phyloP scores from a whole-genome alignment of 306 rosid genomes.

The Luffa aegyptiaca region DNA sequence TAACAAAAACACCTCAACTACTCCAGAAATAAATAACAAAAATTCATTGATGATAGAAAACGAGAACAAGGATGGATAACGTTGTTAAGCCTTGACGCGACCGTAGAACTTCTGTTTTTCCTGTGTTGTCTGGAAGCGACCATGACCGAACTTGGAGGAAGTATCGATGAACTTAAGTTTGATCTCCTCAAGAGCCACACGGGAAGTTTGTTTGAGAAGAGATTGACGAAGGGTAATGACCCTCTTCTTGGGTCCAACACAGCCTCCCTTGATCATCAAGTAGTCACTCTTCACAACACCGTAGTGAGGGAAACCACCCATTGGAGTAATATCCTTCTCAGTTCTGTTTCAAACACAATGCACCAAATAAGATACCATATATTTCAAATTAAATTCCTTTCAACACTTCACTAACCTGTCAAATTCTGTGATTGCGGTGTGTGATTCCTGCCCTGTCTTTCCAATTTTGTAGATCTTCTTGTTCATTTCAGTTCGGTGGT shows the following conservation, averaged over 20 bases:
- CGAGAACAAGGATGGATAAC: not conserved
- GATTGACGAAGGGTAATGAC: slow-evolving; percentile 74
- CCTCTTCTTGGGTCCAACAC: slow-evolving; percentile 81
- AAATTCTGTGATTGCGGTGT: slow-evolving; percentile 28
- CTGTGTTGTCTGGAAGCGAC: slow-evolving; percentile 80
- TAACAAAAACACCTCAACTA: not conserved
- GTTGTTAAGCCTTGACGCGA: slow-evolving; percentile 47
- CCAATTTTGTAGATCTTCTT: slow-evolving; percentile 37
- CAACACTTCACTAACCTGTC: slow-evolving; percentile 18
- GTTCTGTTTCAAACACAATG: slow-evolving; percentile 28
- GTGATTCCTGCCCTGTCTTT: slow-evolving; percentile 26
- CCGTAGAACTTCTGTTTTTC: slow-evolving; percentile 78
- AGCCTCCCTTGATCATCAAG: slow-evolving; percentile 61
- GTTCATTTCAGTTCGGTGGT: slow-evolving; percentile 66
- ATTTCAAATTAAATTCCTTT: too few relatives aligned
- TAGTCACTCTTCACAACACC: slow-evolving; percentile 67
- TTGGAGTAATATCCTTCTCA: slow-evolving; percentile 66
- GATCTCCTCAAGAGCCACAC: slow-evolving; percentile 69
- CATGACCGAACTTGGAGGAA: slow-evolving; percentile 75
- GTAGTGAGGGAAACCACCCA: slow-evolving; percentile 81
- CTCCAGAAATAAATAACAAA: not conserved
- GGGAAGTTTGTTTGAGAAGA: slow-evolving; percentile 68
- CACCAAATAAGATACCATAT: too few relatives aligned
- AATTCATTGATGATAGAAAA: not conserved
- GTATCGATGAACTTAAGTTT: slow-evolving; percentile 76